Base-by-base conservation (phyloP, 2,329 filamentous ascomycete species). In the Monosporascus ibericus region DNA sequence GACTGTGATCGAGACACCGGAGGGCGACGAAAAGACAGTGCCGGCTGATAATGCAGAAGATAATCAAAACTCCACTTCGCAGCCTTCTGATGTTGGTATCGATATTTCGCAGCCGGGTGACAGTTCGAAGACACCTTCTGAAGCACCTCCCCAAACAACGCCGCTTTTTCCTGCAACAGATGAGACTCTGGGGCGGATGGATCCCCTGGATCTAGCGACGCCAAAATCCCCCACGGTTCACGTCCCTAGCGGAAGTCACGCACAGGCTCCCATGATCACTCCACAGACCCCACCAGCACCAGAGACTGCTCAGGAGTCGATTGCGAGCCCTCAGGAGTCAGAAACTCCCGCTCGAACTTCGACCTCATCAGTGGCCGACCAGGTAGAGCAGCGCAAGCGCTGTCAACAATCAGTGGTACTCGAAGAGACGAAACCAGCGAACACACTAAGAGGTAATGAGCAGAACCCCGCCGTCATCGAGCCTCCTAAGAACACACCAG, bases 1-100 rank as follows among this genome's bases (percentile, higher is more conserved):
- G 48, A 84, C 88, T 42, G 75, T 77, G 2, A 72, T 75, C 7
- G 84, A 86, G 22, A 72, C 75, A 2, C 72, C 75, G 6, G 78
- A 81, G 53, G 66, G 71, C 11, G 73, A 76, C 8, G 79, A 81
- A 49, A 75, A 68, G 39, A 66, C 67, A 5, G 75, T 72, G 2
- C 75, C 78, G 57, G 69, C 70, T 22, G 58, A 51, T 22, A 44
- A 44, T 22, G 38, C 58, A 20, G 64, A 64, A 5, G 51, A 18
- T 18, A 61, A 63, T 30, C 47, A 52, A 1, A 63, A 61, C 24
- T 48, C 54, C 20, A 58, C 59, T 46, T 44, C 52, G 1, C 63
- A 64, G 15, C 52, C 55, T 4, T 51, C 53, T 6, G 63, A 65
- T 30, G 37, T 22, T 4, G 50, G 37, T 18, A 44, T 54, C 6